These are phyloP conservation scores for Dianthus caryophyllus DNA, from an alignment of 148 eudicot species.

Conservation along the genomic window DNA sequence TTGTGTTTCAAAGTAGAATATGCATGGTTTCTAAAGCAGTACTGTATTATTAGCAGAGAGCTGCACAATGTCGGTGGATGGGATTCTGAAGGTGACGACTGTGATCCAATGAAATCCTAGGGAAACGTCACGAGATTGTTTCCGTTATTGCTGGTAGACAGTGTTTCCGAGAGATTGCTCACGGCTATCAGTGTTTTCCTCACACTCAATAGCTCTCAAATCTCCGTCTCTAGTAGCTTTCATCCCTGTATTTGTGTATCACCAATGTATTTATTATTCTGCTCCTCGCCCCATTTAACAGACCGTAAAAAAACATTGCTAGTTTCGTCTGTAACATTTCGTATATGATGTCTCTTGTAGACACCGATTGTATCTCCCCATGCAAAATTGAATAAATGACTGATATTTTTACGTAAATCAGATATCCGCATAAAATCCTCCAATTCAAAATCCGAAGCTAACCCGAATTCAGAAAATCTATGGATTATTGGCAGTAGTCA, in stretches of 20 bases:
- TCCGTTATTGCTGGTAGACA: not conserved
- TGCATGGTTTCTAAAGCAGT: not conserved
- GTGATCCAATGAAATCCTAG: conserved; percentile 22
- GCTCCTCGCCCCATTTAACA: not conserved
- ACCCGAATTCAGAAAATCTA: not conserved
- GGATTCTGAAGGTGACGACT: conserved; percentile 35
- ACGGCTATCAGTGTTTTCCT: not conserved
- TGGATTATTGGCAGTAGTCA: conserved; percentile 20
- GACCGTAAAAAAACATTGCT: not conserved
- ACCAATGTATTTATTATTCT: not conserved
- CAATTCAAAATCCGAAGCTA: not conserved
- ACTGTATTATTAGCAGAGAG: conserved; percentile 34
- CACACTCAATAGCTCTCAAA: conserved; percentile 6
- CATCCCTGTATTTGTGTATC: not conserved
- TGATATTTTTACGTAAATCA: too few relatives aligned
- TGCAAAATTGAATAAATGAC: not conserved
- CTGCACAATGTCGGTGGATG: conserved; percentile 36
- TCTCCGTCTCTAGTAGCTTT: not conserved
- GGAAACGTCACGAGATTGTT: not conserved
- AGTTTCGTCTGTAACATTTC: not conserved
- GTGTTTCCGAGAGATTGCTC: conserved; percentile 15
- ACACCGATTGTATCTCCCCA: not conserved
- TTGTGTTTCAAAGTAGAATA: not conserved
- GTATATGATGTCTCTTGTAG: not conserved
- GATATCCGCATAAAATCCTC: too few relatives aligned